Evolutionary conservation across 2,329 filamentous ascomycete species (phyloP).

Genomic region (Pyrenochaeta sp.): DNA sequence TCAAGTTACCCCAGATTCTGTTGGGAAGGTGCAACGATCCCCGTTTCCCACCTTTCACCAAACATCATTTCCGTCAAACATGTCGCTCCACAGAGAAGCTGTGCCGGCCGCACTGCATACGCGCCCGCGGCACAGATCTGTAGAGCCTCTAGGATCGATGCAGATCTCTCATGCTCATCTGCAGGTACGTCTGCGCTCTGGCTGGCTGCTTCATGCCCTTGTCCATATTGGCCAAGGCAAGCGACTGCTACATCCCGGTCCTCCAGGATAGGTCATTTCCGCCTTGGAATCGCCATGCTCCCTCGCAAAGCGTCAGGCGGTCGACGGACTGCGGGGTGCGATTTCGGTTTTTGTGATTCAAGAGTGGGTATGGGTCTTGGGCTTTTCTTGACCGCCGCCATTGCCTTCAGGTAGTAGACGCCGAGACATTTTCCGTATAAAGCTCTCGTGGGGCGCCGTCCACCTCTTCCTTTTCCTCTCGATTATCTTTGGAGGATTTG

Average conservation of each 20-base stretch:
- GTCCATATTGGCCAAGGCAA: neutral
- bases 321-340: neutral
- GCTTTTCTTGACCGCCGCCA: neutral
- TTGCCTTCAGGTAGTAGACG: neutral
- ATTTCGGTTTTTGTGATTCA: constrained; percentile 16
- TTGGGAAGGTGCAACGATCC: neutral
- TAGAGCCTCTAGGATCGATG: neutral
- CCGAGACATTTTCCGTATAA: constrained; percentile 9
- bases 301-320: neutral
- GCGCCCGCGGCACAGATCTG: neutral
- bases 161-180: neutral
- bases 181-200: neutral
- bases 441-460: neutral
- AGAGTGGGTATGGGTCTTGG: constrained; percentile 7
- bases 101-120: neutral
- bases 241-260: neutral
- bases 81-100: neutral
- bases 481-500: constrained; percentile 2
- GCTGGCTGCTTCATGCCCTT: neutral
- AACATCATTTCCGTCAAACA: neutral
- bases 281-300: neutral
- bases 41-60: neutral
- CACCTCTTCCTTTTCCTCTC: neutral
- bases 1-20: neutral
- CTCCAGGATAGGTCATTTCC: neutral